These are phyloP conservation scores for Xerocomellus dryophilus DNA, from an alignment of 768 basidiomycete species.

Conservation along the genomic window DNA sequence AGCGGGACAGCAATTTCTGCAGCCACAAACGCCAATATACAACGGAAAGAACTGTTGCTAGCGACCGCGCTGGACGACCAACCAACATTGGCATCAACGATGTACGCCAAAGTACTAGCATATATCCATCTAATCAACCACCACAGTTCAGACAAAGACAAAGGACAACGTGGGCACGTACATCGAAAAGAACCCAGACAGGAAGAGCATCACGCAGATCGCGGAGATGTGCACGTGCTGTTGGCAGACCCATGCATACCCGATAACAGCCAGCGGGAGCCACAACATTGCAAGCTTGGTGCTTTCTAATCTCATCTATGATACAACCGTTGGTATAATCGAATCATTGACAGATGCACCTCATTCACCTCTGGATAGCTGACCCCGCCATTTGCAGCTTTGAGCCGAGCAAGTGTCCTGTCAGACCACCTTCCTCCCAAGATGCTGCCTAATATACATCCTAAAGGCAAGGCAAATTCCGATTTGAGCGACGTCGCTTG, in stretches of 20 bases:
- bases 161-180: conserved; percentile 32
- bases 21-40: conserved; percentile 61
- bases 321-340: background rate
- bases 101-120: conserved; percentile 73
- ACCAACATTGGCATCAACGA: conserved; percentile 85
- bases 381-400: conserved; percentile 45
- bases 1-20: conserved; percentile 76
- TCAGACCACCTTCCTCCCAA: conserved; percentile 64
- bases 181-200: conserved; percentile 73
- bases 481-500: background rate
- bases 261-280: conserved; percentile 57
- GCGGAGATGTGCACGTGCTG: conserved; percentile 63
- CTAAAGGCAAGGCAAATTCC: conserved; percentile 20
- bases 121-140: conserved; percentile 50
- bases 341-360: background rate
- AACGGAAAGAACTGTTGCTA: conserved; percentile 72
- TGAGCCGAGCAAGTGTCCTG: conserved; percentile 42
- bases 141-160: background rate
- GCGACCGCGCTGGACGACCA: conserved; percentile 77
- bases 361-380: conserved; percentile 61
- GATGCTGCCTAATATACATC: conserved; percentile 52
- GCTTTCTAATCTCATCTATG: conserved; percentile 72
- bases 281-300: conserved; percentile 52
- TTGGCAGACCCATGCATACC: conserved; percentile 76
- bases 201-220: conserved; percentile 71